Percentiles rank a stretch among this genome's conserved stretches.
Conservation (phyloP, 139 green algal genomes). For the Mesotaenium endlicherianum region DNA sequence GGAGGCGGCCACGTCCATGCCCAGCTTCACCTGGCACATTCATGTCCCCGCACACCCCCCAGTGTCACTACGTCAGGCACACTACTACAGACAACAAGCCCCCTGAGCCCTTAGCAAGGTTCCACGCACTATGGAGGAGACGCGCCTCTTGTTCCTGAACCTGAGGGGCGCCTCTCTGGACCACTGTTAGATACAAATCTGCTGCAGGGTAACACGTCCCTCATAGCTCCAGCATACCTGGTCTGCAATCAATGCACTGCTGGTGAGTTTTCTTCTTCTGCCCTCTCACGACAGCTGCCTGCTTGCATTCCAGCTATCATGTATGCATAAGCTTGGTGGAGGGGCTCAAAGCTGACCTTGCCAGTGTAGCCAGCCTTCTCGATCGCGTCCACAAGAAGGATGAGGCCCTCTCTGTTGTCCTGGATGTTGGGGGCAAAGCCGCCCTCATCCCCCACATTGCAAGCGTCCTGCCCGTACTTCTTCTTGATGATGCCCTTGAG, state of each 20-base stretch:
- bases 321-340: no score
- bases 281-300: no score
- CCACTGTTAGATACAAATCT: no score
- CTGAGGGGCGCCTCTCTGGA: no score
- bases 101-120: neutral
- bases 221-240: no score
- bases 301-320: no score
- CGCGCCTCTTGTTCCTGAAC: no score
- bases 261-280: no score
- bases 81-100: neutral
- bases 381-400: constrained; percentile 90
- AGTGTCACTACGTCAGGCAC: neutral
- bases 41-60: neutral
- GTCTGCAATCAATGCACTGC: no score
- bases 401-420: constrained; percentile 91
- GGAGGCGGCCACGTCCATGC: constrained; percentile 96
- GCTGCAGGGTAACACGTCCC: no score
- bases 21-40: constrained; percentile 82
- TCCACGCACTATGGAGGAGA: no score
- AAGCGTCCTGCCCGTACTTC: constrained; percentile 91
- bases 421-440: constrained; percentile 96
- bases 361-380: constrained; percentile 86
- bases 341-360: constrained; percentile 72
- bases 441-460: constrained; percentile 98
- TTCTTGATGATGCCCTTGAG: constrained; percentile 93